Evolutionary conservation across 108 stramenopile genomes (phyloP).

Genomic region (Nannochloropsis gaditana): DNA sequence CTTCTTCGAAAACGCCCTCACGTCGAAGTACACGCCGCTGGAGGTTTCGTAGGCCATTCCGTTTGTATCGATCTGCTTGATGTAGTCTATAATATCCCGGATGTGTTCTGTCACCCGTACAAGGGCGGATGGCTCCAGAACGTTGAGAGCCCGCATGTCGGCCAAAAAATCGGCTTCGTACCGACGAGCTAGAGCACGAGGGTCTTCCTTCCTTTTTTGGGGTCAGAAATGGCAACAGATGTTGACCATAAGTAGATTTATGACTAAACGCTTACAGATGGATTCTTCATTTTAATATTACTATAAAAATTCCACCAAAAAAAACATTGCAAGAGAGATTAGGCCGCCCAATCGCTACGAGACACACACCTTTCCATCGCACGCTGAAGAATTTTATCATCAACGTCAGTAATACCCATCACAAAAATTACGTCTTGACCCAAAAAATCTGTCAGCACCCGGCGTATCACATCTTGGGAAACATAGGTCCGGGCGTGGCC

Average conservation of each 20-base stretch:
- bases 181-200: slow-evolving; percentile 65
- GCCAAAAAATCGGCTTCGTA: slow-evolving; percentile 71
- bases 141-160: slow-evolving; percentile 81
- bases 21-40: slow-evolving; percentile 49
- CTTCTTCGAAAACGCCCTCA: slow-evolving; percentile 40
- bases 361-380: neutral
- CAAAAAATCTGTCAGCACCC: slow-evolving; percentile 69
- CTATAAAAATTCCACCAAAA: no score
- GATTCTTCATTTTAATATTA: no score
- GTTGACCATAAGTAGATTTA: no score
- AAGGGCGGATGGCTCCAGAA: slow-evolving; percentile 65
- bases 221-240: no score
- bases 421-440: slow-evolving; percentile 75
- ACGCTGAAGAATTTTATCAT: slow-evolving; percentile 89
- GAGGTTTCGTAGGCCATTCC: slow-evolving; percentile 70
- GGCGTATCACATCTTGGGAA: slow-evolving; percentile 85
- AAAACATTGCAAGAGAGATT: no score
- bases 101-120: slow-evolving; percentile 92
- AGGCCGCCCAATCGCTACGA: no score
- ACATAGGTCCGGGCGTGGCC: slow-evolving; percentile 97
- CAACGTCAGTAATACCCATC: slow-evolving; percentile 95
- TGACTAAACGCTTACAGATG: no score
- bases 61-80: slow-evolving; percentile 65
- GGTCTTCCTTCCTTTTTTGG: neutral
- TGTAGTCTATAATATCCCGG: slow-evolving; percentile 79